phyloP scores from a whole-genome alignment of 2,329 filamentous ascomycete species.

The Fusarium sp. region DNA sequence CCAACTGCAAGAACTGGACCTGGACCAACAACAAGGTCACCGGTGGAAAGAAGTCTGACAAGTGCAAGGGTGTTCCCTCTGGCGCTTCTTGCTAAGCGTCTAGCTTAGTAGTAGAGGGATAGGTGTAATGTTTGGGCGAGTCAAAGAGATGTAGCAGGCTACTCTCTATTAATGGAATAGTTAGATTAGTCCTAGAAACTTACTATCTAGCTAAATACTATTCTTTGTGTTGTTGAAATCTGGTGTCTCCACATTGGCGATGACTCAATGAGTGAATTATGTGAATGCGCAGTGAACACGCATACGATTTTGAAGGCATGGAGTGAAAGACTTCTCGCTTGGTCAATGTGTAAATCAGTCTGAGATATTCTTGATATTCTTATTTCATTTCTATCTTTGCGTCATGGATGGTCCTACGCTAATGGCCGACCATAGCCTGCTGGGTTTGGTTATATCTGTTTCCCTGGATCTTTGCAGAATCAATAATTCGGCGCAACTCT shows the following conservation, averaged over 20 bases:
- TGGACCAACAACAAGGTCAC: conserved; percentile 66
- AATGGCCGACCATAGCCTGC: conserved; percentile 13
- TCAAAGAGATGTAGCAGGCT: not conserved
- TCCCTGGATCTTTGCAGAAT: not conserved
- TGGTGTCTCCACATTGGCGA: too few species aligned
- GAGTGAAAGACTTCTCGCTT: too few species aligned
- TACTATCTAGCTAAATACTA: too few species aligned
- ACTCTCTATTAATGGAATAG: not conserved
- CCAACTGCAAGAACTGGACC: conserved; percentile 65
- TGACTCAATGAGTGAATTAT: too few species aligned
- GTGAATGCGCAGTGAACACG: too few species aligned
- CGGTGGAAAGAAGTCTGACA: conserved; percentile 62
- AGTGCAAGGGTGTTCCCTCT: conserved; percentile 50
- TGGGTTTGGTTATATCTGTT: conserved; percentile 9
- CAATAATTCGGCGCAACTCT: conserved; percentile 8
- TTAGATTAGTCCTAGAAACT: too few species aligned
- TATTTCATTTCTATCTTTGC: too few species aligned
- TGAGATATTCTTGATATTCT: too few species aligned
- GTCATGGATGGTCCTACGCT: not conserved
- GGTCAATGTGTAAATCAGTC: too few species aligned
- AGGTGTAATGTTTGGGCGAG: not conserved
- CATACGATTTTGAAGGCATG: too few species aligned
- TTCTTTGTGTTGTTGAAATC: too few species aligned
- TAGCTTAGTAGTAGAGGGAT: not conserved
- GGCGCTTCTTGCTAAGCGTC: conserved; percentile 44